Conservation (phyloP, 176 grass and related monocot species). For the Lolium multiflorum region DNA sequence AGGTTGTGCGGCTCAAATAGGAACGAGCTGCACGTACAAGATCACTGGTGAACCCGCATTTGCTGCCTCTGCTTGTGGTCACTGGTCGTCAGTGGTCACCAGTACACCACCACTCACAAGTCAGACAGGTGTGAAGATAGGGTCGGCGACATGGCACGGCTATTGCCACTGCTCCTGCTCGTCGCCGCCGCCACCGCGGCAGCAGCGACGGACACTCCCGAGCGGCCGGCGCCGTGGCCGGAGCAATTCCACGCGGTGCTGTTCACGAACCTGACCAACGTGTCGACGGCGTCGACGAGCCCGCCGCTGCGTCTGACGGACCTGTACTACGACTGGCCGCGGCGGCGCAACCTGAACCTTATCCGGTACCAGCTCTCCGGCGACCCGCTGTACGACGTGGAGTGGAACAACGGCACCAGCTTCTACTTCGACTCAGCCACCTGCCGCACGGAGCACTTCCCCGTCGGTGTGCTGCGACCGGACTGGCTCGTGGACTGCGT, state of each 20-base stretch:
- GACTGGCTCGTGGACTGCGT: conserved; percentile 64
- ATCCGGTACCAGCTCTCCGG: conserved; percentile 57
- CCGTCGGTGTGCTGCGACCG: conserved; percentile 72
- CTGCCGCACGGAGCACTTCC: conserved; percentile 66
- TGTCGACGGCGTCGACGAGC: background rate
- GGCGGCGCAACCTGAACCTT: conserved; percentile 77
- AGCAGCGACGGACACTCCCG: background rate
- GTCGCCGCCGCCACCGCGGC: background rate
- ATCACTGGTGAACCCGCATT: background rate
- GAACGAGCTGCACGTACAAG: background rate
- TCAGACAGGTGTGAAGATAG: conserved; percentile 28
- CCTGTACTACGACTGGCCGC: conserved; percentile 83
- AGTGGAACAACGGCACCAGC: conserved; percentile 83
- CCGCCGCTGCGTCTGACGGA: conserved; percentile 54
- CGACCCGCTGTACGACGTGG: conserved; percentile 71
- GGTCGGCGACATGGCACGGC: conserved; percentile 30
- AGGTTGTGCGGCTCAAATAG: background rate
- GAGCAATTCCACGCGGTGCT: conserved; percentile 73
- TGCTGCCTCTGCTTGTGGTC: background rate
- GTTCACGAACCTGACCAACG: conserved; percentile 72
- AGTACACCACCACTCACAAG: background rate
- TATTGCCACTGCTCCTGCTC: background rate
- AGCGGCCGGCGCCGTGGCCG: conserved; percentile 56
- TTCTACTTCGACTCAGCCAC: conserved; percentile 65
- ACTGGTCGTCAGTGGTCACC: background rate